A percentile compares a stretch with the other conserved stretches of the same genome.
Conservation (phyloP, 2,329 filamentous ascomycete species). For the Monosporascus sp. region DNA sequence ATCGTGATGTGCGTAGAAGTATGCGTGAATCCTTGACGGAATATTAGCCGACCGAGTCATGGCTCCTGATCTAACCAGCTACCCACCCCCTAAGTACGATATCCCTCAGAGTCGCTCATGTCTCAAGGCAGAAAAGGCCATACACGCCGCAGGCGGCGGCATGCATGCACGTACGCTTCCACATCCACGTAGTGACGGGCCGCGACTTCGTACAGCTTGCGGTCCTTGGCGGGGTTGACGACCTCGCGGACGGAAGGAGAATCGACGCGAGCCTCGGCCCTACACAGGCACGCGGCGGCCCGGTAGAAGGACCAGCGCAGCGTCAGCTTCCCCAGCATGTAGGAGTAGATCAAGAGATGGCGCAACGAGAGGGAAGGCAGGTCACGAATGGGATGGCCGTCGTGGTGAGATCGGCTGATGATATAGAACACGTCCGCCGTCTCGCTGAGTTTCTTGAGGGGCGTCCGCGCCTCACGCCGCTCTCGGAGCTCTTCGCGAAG, state of each 20-base stretch:
- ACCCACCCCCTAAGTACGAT: too few relatives aligned
- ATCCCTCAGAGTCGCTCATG: too few relatives aligned
- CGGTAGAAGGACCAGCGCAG: conserved; percentile 37
- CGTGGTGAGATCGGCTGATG: conserved; percentile 32
- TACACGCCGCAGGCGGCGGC: conserved; percentile 18
- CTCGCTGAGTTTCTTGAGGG: conserved; percentile 34
- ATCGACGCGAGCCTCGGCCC: conserved; percentile 7
- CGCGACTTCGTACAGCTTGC: conserved; percentile 31
- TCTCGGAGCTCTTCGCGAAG: conserved; percentile 35
- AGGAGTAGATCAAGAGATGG: conserved; percentile 28
- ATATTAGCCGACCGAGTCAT: too few relatives aligned
- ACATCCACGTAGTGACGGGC: conserved; percentile 31
- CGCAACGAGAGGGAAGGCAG: conserved; percentile 19
- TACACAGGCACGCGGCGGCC: conserved; percentile 27
- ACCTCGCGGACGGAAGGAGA: conserved; percentile 32
- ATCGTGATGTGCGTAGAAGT: too few relatives aligned
- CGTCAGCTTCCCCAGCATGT: conserved; percentile 40
- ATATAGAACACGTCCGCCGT: conserved; percentile 39
- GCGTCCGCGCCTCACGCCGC: conserved; percentile 23
- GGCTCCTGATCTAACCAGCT: too few relatives aligned
- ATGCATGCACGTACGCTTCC: conserved; percentile 24
- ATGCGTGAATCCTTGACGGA: too few relatives aligned
- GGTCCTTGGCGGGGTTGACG: conserved; percentile 36
- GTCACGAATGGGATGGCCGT: conserved; percentile 28
- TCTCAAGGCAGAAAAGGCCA: not conserved